Percentiles rank a stretch among this genome's conserved stretches.
Evolutionary conservation across 805 yeast genomes (phyloP).

Genomic region (Candida gorgasii): DNA sequence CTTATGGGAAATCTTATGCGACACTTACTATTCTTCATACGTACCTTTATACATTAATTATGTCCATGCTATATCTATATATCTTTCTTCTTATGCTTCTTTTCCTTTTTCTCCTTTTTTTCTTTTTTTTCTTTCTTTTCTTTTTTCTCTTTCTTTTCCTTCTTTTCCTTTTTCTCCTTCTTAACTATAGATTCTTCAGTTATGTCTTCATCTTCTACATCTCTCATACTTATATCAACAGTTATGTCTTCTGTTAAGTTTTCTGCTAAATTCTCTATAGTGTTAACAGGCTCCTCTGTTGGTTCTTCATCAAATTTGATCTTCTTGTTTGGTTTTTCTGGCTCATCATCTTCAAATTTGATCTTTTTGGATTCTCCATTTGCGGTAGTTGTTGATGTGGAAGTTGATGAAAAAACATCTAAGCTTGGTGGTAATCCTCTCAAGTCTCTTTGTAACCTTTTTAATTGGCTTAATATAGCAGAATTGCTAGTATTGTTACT

Average conservation of each 20-base stretch:
- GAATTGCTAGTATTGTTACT: slow-evolving; percentile 30
- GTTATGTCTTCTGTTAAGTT: background rate
- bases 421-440: slow-evolving; percentile 73
- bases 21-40: too few species aligned
- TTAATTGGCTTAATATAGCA: slow-evolving; percentile 60
- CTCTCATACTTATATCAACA: slow-evolving; percentile 5
- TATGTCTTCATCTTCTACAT: slow-evolving; percentile 19
- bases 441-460: slow-evolving; percentile 73
- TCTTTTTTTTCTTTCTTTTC: slow-evolving; percentile 22
- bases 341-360: slow-evolving; percentile 26
- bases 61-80: background rate
- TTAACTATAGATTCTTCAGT: too few species aligned
- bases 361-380: slow-evolving; percentile 24
- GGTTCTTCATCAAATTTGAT: slow-evolving; percentile 29
- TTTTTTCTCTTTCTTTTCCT: slow-evolving; percentile 19
- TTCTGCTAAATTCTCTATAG: background rate
- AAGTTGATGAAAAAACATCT: slow-evolving; percentile 1
- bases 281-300: slow-evolving; percentile 13
- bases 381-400: background rate
- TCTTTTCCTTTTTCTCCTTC: slow-evolving; percentile 27
- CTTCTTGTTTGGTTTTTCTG: slow-evolving; percentile 21
- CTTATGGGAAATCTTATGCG: too few species aligned
- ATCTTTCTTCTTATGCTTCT: slow-evolving; percentile 16
- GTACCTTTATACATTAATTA: slow-evolving; percentile 18
- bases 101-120: slow-evolving; percentile 20